Percentiles rank a stretch among this genome's conserved stretches.
Conservation (phyloP, 2,329 filamentous ascomycete species). For the Colletotrichum kahawae region DNA sequence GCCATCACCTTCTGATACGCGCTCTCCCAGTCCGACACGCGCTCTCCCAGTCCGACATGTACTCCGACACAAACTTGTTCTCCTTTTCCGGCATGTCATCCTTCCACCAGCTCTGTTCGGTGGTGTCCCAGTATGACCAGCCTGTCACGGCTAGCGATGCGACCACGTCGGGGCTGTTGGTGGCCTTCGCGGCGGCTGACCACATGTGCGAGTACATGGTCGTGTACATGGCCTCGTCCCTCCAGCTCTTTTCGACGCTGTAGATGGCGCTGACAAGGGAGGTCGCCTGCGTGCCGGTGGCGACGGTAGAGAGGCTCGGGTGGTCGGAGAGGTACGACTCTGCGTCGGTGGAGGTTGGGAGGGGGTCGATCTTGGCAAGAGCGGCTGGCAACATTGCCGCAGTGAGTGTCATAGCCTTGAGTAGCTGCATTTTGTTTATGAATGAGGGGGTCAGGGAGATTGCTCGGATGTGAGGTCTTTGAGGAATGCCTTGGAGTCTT, state of each 20-base stretch:
- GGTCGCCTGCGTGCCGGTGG: not conserved
- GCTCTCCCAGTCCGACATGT: not conserved
- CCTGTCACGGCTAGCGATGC: slow-evolving; percentile 6
- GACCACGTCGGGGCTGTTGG: slow-evolving; percentile 16
- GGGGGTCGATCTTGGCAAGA: not conserved
- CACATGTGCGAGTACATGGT: slow-evolving; percentile 20
- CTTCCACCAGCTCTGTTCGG: not conserved
- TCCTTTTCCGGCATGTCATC: slow-evolving; percentile 7
- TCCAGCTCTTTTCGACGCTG: slow-evolving; percentile 13
- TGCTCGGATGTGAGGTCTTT: not conserved
- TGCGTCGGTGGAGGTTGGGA: slow-evolving; percentile 6
- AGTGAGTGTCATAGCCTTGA: not conserved
- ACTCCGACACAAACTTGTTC: not conserved
- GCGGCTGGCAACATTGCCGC: not conserved
- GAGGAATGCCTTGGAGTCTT: not conserved
- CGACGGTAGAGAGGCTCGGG: not conserved
- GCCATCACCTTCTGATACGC: not conserved
- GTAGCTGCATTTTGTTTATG: not conserved
- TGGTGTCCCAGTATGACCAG: not conserved
- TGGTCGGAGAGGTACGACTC: not conserved
- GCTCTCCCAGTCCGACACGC: not conserved
- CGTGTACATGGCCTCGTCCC: not conserved
- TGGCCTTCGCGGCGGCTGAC: slow-evolving; percentile 21
- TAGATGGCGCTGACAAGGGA: slow-evolving; percentile 15
- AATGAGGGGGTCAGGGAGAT: not conserved